A percentile compares a stretch with the other conserved stretches of the same genome.
These are phyloP conservation scores for Backusella parvicylindrica DNA, from an alignment of 192 early-diverging fungal species.

Conservation along the genomic window DNA sequence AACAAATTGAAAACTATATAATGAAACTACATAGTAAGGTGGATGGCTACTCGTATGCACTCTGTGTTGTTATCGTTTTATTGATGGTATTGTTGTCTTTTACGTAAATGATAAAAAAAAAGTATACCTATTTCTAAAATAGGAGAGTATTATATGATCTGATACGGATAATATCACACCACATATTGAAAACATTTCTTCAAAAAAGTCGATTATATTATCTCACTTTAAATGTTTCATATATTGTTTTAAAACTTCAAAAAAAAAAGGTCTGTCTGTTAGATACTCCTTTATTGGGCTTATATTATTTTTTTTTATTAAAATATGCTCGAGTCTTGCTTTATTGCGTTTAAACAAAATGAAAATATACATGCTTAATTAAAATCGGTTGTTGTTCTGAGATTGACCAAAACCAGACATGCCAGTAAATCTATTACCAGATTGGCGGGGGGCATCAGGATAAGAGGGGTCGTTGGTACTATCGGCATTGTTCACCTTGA, in stretches of 20 bases:
- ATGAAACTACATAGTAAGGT: too few species aligned
- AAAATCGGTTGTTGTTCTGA: neutral
- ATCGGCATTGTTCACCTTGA: neutral
- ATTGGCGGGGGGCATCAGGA: neutral
- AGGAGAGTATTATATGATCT: too few species aligned
- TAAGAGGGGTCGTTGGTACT: neutral
- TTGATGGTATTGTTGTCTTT: neutral
- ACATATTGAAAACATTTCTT: neutral
- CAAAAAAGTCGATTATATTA: neutral
- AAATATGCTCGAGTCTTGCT: neutral
- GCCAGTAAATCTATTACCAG: neutral
- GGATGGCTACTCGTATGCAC: neutral
- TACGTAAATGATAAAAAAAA: neutral
- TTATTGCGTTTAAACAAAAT: neutral
- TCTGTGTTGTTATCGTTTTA: neutral
- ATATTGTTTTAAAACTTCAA: neutral
- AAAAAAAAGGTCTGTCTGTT: neutral
- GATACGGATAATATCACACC: neutral
- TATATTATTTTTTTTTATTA: neutral
- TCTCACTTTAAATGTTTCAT: neutral
- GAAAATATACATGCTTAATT: neutral
- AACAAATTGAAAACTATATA: neutral
- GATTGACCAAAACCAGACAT: neutral
- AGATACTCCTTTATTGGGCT: neutral
- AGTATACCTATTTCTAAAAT: neutral